Base-by-base conservation (phyloP, 2,329 filamentous ascomycete genomes). In the Parascedosporium putredinis region DNA sequence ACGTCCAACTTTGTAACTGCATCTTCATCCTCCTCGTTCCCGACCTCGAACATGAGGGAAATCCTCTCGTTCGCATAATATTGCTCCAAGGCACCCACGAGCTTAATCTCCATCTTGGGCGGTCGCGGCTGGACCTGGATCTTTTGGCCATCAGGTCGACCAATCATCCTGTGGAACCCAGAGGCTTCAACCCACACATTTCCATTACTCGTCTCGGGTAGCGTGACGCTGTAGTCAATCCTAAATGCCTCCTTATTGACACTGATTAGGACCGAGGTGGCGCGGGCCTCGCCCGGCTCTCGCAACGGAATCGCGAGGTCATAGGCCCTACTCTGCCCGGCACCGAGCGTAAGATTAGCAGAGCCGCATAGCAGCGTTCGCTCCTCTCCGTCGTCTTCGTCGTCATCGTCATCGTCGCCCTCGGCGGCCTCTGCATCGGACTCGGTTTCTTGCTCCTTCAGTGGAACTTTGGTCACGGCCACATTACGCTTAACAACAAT, bases 51-150 rank as follows among this genome's bases (percentile, higher is more conserved):
- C 0, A 75, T 68, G 20, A 97, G 64, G 5, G 70, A 70, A 24
- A 96, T 78, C 0, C 70, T 64, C 67, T 98, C 93, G 58, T 94
- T 85, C 1, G 86, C 86, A 61, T 95, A 97, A 63, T 91, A 94
- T 50, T 89, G 83, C 10, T 79, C 74, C 51, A 75, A 71, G 6
- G 83, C 65, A 36, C 79, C 75, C 2, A 78, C 70, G 8, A 88
- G 68, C 23, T 70, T 75, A 43, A 98, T 79, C 57, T 88, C 82
- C 70, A 98, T 81, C 65, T 96, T 97, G 0, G 93, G 93, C 24
- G 91, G 93, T 55, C 94, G 86, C 1, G 93, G 91, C 49, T 89
- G 74, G 22, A 98, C 81, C 50, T 79, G 83, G 50, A 95, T 77
- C 2, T 70, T 68, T 29, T 77, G 71, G 7, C 76, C 67, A 44